Percentiles rank a stretch among this genome's conserved stretches.
phyloP scores from a whole-genome alignment of 257 asterid genomes.

The Gentiana dahurica region DNA sequence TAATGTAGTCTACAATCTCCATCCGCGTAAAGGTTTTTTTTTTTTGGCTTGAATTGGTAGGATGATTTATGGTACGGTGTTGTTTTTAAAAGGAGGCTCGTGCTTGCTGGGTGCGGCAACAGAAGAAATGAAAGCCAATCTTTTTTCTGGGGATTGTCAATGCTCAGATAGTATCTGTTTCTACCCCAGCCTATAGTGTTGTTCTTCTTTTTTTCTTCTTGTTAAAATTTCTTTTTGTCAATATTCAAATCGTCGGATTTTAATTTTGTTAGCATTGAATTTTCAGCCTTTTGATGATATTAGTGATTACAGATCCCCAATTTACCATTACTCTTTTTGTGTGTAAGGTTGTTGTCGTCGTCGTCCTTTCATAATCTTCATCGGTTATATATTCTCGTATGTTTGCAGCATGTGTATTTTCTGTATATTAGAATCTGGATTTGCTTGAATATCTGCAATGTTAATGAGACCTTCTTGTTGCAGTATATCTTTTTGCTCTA shows the following conservation, averaged over 20 bases:
- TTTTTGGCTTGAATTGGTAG: not conserved
- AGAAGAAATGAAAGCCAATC: not conserved
- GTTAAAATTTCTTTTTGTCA: conserved; percentile 17
- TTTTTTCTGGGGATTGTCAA: conserved; percentile 13
- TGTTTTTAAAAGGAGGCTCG: conserved; percentile 15
- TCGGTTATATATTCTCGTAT: too few relatives aligned
- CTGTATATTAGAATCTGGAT: too few relatives aligned
- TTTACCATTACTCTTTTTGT: too few relatives aligned
- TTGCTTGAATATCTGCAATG: too few relatives aligned
- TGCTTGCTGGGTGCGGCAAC: not conserved
- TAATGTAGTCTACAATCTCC: conserved; percentile 43
- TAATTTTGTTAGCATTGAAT: conserved; percentile 19
- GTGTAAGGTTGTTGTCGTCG: too few relatives aligned
- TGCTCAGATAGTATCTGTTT: conserved; percentile 8
- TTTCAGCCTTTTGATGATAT: conserved; percentile 14
- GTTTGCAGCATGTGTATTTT: too few relatives aligned
- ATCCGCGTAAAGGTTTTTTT: conserved; percentile 6
- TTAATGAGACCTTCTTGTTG: too few relatives aligned
- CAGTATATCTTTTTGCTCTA: too few relatives aligned
- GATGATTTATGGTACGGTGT: conserved; percentile 2
- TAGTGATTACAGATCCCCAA: conserved; percentile 3
- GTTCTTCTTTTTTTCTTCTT: too few relatives aligned
- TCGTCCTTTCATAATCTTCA: too few relatives aligned
- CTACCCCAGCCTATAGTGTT: conserved; percentile 19
- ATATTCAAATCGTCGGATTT: conserved; percentile 16